Evolutionary conservation across 208 protist species (phyloP).

Genomic region (Porcisia hertigi): DNA sequence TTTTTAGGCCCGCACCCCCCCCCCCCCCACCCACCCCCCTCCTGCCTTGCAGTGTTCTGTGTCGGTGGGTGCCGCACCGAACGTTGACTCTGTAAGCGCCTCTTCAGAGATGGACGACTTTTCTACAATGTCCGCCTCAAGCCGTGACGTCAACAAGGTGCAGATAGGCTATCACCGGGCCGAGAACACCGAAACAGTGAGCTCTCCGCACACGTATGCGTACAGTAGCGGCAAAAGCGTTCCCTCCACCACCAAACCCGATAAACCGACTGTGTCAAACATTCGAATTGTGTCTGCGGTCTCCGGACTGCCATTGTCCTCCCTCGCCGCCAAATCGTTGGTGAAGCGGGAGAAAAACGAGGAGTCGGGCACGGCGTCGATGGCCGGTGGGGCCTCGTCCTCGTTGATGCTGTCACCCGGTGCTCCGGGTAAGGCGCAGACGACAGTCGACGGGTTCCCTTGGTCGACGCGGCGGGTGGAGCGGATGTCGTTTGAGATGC

Average conservation of each 20-base stretch:
- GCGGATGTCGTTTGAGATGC: constrained; percentile 84
- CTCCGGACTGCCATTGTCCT: constrained; percentile 41
- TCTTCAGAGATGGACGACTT: not conserved
- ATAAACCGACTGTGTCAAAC: constrained; percentile 76
- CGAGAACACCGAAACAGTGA: constrained; percentile 83
- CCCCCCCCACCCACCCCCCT: no score
- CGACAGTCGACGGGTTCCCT: constrained; percentile 40
- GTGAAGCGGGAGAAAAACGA: constrained; percentile 32
- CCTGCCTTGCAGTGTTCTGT: not conserved
- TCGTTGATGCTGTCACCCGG: constrained; percentile 4
- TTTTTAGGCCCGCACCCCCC: not conserved
- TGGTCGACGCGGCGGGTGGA: constrained; percentile 74
- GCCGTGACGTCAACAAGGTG: constrained; percentile 57
- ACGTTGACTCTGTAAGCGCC: not conserved
- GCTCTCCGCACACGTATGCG: constrained; percentile 82
- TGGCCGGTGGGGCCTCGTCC: constrained; percentile 3
- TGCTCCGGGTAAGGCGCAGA: not conserved
- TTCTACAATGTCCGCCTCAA: constrained; percentile 8
- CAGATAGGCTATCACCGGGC: constrained; percentile 74
- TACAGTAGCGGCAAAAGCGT: constrained; percentile 34
- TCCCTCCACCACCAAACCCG: constrained; percentile 57
- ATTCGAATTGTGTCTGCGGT: constrained; percentile 67
- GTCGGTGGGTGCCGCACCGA: not conserved
- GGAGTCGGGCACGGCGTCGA: constrained; percentile 11
- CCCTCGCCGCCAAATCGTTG: constrained; percentile 9